phyloP scores from a whole-genome alignment of 169 alveolate species.

The Pseudocohnilembus persalinus region DNA sequence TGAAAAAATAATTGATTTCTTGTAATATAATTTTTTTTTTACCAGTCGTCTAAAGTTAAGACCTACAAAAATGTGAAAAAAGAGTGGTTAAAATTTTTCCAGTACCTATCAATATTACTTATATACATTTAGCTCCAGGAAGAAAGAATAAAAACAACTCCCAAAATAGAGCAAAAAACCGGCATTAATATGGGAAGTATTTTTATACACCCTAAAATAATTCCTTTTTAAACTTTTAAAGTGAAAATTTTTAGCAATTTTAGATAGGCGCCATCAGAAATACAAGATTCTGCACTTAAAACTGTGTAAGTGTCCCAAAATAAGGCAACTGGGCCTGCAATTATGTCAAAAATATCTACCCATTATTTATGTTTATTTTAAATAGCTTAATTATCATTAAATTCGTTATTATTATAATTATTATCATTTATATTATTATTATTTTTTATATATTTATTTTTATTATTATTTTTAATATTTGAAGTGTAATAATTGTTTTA shows the following conservation, averaged over 20 bases:
- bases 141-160: conserved; percentile 3
- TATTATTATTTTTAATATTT: neutral
- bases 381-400: neutral
- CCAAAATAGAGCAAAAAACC: conserved; percentile 5
- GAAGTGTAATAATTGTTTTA: neutral
- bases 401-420: neutral
- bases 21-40: too few relatives aligned
- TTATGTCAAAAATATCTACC: conserved; percentile 4
- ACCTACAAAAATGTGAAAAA: conserved; percentile 19
- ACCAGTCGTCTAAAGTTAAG: conserved; percentile 23
- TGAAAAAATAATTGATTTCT: too few relatives aligned
- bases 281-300: neutral
- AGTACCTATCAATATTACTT: neutral
- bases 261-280: conserved; percentile 6
- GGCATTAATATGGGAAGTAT: conserved; percentile 13
- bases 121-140: neutral
- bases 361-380: neutral
- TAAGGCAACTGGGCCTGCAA: conserved; percentile 9
- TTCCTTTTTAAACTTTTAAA: neutral
- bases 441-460: neutral
- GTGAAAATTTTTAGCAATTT: conserved; percentile 13
- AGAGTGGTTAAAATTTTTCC: conserved; percentile 9
- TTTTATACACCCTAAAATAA: conserved; percentile 10
- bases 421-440: neutral
- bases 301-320: neutral